Base-by-base conservation (phyloP, 2,329 filamentous ascomycete species). In the Daldinia sp. region DNA sequence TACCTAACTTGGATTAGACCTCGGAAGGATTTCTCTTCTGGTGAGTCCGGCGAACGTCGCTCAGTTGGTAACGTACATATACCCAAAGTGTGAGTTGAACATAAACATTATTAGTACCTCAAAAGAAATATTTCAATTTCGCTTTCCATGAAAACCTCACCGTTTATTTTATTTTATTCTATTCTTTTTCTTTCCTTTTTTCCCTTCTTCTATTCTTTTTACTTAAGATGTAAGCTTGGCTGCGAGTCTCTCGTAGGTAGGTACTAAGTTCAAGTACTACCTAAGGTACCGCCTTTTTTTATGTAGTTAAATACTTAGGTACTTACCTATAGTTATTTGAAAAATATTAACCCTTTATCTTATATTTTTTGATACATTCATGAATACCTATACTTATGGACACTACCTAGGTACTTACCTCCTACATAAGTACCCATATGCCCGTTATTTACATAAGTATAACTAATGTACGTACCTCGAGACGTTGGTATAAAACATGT, bases 11-110 rank as follows among this genome's bases (percentile, higher is more conserved):
- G 46, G 46, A 33, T 51, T 51, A 33, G 26, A 51, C 46, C 26
- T 51, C 46, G 46, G 46, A 51, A 51, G 46, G 46, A 51, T 48
- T 26, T 26, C 13, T 50, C 46, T 50, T 50, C 46, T 50, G 23
- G 46, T 30, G 23, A 50, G 46, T 28, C 46, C 46, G 46, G 23
- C n/a, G 6, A 30, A 50, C 26, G 23, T 30, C 26, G 4, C 10
- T 46, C 42, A 46, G 42, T 26, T 46, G 42, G 42, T 46, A 46
- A 20, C 41, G 18, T 6, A 33, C 30, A 33, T 33, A 33, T 33
- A 3, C 30, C 30, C 30, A 33, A 33, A 9, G 30, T 33, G 3
- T 9, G 5, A 9, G 30, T 3, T 33, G 30, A 33, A 33, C 35
- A 37, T 37, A 37, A 9, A 9, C 12, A 37, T 37, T 1, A 23